phyloP scores from a whole-genome alignment of 2,329 filamentous ascomycete genomes.

The Anisogramma anomala region DNA sequence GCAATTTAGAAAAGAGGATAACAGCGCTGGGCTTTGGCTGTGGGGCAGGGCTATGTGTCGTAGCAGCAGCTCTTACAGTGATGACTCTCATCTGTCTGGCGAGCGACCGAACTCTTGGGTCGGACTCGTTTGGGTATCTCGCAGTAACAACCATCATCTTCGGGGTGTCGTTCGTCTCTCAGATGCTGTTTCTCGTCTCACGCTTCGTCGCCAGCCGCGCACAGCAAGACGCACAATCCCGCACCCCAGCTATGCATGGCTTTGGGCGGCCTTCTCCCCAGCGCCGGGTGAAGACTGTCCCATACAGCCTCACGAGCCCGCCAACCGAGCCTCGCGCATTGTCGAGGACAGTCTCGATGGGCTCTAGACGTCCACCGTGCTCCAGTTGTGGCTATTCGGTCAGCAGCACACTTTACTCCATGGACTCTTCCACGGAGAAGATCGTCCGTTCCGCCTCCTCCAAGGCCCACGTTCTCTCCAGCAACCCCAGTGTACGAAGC shows the following conservation, averaged over 20 bases:
- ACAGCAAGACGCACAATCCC: conserved; percentile 18
- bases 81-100: conserved; percentile 31
- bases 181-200: conserved; percentile 37
- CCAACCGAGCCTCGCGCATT: conserved; percentile 19
- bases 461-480: conserved; percentile 40
- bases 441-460: conserved; percentile 45
- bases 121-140: conserved; percentile 27
- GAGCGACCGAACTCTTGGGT: conserved; percentile 25
- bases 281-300: conserved; percentile 39
- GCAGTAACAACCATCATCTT: conserved; percentile 34
- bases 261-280: conserved; percentile 20
- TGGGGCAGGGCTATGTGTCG: conserved; percentile 29
- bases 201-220: conserved; percentile 31
- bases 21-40: conserved; percentile 27
- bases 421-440: conserved; percentile 37
- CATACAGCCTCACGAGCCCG: conserved; percentile 36
- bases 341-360: conserved; percentile 25
- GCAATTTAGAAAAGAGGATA: conserved; percentile 17
- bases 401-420: conserved; percentile 34
- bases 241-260: conserved; percentile 19
- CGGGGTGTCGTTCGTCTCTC: conserved; percentile 32
- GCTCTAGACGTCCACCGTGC: conserved; percentile 30
- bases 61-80: conserved; percentile 35
- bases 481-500: conserved; percentile 23
- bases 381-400: conserved; percentile 35